phyloP scores from a whole-genome alignment of 129 eudicot species.

The Arctium minus region DNA sequence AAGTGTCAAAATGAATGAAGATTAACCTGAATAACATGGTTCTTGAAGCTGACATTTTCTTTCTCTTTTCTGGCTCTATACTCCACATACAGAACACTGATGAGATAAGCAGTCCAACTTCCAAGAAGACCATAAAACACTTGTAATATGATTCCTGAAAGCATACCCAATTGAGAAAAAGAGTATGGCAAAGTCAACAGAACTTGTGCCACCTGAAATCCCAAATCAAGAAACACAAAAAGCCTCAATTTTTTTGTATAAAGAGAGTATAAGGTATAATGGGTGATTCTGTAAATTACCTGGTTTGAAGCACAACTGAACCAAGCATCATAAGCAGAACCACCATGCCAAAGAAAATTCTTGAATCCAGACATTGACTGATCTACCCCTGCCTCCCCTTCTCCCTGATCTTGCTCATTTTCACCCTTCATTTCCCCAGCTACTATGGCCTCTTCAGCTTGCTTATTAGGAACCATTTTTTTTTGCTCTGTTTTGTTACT shows the following conservation, averaged over 20 bases:
- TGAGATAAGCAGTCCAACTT: conserved; percentile 92
- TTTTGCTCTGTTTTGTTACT: neutral
- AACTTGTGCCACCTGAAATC: conserved; percentile 81
- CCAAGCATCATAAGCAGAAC: conserved; percentile 92
- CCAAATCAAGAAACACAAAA: conserved; percentile 3
- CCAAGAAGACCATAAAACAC: conserved; percentile 79
- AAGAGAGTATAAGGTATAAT: neutral
- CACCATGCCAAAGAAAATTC: conserved; percentile 81
- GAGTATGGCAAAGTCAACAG: conserved; percentile 79
- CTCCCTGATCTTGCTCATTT: conserved; percentile 41
- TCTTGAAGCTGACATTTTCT: conserved; percentile 73
- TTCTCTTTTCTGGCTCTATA: conserved; percentile 75
- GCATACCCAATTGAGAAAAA: conserved; percentile 85
- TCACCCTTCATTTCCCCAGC: conserved; percentile 41
- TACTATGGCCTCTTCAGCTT: conserved; percentile 65
- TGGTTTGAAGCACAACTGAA: conserved; percentile 84
- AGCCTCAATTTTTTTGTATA: conserved; percentile 8
- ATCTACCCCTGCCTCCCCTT: conserved; percentile 32
- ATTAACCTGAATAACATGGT: conserved; percentile 80
- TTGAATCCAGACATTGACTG: conserved; percentile 49
- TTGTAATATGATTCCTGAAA: conserved; percentile 67
- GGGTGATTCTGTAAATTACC: conserved; percentile 32
- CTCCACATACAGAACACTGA: conserved; percentile 79
- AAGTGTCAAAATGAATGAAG: neutral
- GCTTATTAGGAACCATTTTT: conserved; percentile 51